phyloP scores from a whole-genome alignment of 1,284 basidiomycete genomes.

The Cutaneotrichosporon curvatum region DNA sequence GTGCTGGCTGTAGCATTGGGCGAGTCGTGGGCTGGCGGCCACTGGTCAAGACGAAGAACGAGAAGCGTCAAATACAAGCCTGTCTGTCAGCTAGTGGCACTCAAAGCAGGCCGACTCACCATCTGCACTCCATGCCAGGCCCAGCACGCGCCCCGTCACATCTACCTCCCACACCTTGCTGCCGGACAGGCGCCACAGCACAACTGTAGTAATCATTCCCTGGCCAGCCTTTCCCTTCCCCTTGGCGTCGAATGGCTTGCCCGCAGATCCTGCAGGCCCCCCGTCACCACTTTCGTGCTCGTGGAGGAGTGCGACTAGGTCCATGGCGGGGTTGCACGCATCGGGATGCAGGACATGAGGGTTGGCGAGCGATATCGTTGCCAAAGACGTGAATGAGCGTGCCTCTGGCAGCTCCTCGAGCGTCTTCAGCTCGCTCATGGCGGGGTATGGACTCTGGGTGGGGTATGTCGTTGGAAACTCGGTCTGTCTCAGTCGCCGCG shows the following conservation, averaged over 20 bases:
- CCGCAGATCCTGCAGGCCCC: conserved; percentile 17
- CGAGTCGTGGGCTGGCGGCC: not conserved
- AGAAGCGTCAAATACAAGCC: conserved; percentile 32
- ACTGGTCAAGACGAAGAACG: conserved; percentile 7
- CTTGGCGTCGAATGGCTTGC: not conserved
- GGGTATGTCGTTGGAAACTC: not conserved
- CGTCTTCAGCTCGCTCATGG: conserved; percentile 3
- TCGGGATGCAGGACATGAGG: conserved; percentile 30
- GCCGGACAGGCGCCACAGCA: conserved; percentile 34
- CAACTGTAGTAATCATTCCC: conserved; percentile 11
- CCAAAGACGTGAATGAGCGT: conserved; percentile 30
- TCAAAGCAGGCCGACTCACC: conserved; percentile 20
- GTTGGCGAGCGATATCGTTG: conserved; percentile 19
- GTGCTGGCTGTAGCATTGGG: not conserved
- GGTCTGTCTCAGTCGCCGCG: too few relatives aligned
- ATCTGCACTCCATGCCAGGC: conserved; percentile 38
- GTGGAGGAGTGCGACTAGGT: conserved; percentile 32
- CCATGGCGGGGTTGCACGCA: conserved; percentile 41
- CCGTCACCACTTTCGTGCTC: conserved; percentile 3
- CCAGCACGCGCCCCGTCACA: conserved; percentile 23
- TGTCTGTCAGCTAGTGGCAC: conserved; percentile 6
- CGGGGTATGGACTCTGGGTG: too few relatives aligned
- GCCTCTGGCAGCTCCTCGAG: not conserved
- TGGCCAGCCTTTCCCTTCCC: not conserved
- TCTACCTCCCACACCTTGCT: conserved; percentile 38